phyloP scores from a whole-genome alignment of 371 early-diverging fungal species.

The Mucor saturninus region DNA sequence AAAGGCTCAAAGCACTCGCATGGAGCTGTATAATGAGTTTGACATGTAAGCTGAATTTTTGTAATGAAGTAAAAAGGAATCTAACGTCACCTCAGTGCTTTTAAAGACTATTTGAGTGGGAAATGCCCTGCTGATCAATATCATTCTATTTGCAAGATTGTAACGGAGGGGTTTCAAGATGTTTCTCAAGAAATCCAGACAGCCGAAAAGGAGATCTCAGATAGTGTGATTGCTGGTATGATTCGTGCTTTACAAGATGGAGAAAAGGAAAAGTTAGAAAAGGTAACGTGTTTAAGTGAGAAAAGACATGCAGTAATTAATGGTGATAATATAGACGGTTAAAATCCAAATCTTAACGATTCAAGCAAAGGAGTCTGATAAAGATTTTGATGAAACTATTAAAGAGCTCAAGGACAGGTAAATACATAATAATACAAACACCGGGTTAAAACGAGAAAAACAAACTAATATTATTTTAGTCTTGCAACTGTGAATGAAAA shows the following conservation, averaged over 20 bases:
- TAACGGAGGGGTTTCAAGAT: constrained; percentile 55
- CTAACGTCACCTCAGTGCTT: constrained; percentile 36
- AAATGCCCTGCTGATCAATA: constrained; percentile 49
- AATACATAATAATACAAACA: not conserved
- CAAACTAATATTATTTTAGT: constrained; percentile 5
- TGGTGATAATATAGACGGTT: constrained; percentile 27
- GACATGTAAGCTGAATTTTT: constrained; percentile 33
- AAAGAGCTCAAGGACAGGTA: constrained; percentile 35
- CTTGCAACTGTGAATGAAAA: constrained; percentile 23
- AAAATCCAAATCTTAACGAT: constrained; percentile 47
- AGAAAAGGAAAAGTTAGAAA: constrained; percentile 46
- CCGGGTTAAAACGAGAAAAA: not conserved
- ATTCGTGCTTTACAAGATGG: constrained; percentile 41
- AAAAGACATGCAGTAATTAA: not conserved
- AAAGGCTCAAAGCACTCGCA: constrained; percentile 46
- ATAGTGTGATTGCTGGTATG: constrained; percentile 31
- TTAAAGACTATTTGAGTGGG: constrained; percentile 45
- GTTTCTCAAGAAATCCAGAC: constrained; percentile 46
- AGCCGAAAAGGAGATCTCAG: constrained; percentile 32
- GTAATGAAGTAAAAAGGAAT: not conserved
- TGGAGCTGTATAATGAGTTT: constrained; percentile 48
- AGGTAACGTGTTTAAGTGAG: constrained; percentile 20
- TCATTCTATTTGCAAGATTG: constrained; percentile 48
- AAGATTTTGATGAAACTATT: constrained; percentile 47
- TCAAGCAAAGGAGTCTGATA: constrained; percentile 41